Evolutionary conservation across 768 basidiomycete species (phyloP), one percentile per base, ranked within the genome.

Genomic region (Podaxis mareebaensis): DNA sequence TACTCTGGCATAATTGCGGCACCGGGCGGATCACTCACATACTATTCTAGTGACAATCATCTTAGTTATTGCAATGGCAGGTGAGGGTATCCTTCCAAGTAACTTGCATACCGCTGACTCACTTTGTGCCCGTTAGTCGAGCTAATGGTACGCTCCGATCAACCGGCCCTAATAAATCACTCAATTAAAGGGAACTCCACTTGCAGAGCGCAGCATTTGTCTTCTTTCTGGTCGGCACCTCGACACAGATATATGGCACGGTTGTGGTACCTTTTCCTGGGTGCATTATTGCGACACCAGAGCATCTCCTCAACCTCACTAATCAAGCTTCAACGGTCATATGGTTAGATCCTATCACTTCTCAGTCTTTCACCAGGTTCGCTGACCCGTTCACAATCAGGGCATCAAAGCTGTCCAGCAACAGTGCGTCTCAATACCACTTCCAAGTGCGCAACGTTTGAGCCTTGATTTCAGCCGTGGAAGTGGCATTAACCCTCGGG

Each of bases 201-300:
- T 11, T 7, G 22, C 40, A 61, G 60, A 42, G 26, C 28, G 39
- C 52, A 12, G 38, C 4, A 12, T 61, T 42, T 42, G 6, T 42
- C 1, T 53, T 30, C 36, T 28, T 61, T 39, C 17, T 53, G 30
- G 22, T 15, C 28, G n/a, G 22, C 40, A 61, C 44, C 36, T 53
- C 52, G n/a, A 53, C 52, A n/a, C 52, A 61, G 51, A 53, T 61
- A 8, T 53, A 53, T 36, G 60, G 60, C 4, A 44, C 39, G 7
- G n/a, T 61, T 26, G 52, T 44, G 3, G 26, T 28, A 8, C 52
- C 52, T 10, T 22, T 44, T 15, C 52, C 52, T 3, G 53, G 60
- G 15, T 61, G 60, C 17, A 33, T 42, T 10, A 28, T 46, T 20
- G 26, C 38, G 11, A 28, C 38, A 17, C 38, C 51, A 53, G 24